Conservation (phyloP, 2,329 filamentous ascomycete genomes). For the Nectriaceae sp. region DNA sequence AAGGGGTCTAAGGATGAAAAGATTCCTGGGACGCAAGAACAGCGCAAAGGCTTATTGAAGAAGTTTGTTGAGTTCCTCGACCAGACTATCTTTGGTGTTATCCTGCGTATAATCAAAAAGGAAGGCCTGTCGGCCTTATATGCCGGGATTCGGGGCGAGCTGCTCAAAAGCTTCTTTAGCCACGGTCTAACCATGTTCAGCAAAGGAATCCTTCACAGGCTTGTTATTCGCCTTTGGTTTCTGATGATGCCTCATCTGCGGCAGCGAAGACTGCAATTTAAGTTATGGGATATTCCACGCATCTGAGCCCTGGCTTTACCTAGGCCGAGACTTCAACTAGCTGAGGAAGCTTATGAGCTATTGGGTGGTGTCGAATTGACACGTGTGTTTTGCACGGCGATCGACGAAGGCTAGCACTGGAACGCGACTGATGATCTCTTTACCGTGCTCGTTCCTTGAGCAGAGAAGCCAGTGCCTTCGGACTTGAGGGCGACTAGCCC, state of each 20-base stretch:
- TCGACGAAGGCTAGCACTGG: slow-evolving; percentile 68
- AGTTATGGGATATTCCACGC: slow-evolving; percentile 10
- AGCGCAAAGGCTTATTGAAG: slow-evolving; percentile 7
- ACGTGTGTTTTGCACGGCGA: no score
- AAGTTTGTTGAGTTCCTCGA: slow-evolving; percentile 29
- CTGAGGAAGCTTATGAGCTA: no score
- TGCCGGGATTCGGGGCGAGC: slow-evolving; percentile 72
- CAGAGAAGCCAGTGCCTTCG: slow-evolving; percentile 91
- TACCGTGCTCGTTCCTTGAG: slow-evolving; percentile 80
- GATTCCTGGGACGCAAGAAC: not conserved
- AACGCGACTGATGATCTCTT: slow-evolving; percentile 79
- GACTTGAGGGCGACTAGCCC: slow-evolving; percentile 79
- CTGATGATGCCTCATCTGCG: slow-evolving; percentile 36
- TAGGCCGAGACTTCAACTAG: no score
- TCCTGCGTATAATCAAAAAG: slow-evolving; percentile 56
- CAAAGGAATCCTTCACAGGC: slow-evolving; percentile 74
- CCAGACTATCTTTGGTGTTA: slow-evolving; percentile 62
- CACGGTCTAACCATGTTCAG: slow-evolving; percentile 87
- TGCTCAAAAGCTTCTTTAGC: slow-evolving; percentile 81
- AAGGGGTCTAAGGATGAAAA: slow-evolving; percentile 12
- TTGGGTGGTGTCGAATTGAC: no score
- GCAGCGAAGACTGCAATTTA: slow-evolving; percentile 20
- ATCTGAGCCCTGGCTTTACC: no score
- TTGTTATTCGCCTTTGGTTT: slow-evolving; percentile 74
- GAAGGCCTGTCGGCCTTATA: slow-evolving; percentile 75